Evolutionary conservation across 495 filamentous ascomycete genomes (phyloP).

Genomic region (Pyronema domesticum): DNA sequence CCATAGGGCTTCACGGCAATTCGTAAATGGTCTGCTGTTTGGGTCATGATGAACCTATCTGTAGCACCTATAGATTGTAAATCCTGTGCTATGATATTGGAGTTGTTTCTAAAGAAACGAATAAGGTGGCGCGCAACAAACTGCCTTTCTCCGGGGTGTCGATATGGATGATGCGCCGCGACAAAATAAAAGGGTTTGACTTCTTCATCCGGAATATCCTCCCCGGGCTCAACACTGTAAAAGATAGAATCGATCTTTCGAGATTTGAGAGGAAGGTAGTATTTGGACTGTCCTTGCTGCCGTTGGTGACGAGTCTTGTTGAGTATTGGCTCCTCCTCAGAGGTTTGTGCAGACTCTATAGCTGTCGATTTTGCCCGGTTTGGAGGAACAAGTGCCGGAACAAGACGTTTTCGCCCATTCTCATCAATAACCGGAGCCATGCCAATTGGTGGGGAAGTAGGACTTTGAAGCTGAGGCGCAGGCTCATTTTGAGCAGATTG

Average conservation of each 20-base stretch:
- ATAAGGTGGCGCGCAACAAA: constrained; percentile 17
- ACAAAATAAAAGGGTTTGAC: neutral
- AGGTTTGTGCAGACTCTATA: neutral
- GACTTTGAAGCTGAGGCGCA: neutral
- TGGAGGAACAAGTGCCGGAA: neutral
- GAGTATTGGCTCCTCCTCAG: neutral
- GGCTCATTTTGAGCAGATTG: no score
- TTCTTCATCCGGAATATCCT: constrained; percentile 1
- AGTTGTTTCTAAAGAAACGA: constrained; percentile 6
- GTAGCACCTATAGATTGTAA: no score
- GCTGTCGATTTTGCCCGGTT: neutral
- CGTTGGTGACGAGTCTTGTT: neutral
- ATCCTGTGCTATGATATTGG: neutral
- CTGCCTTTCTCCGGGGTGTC: constrained; percentile 3
- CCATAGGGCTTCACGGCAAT: constrained; percentile 15
- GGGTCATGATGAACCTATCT: no score
- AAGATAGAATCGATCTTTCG: constrained; percentile 6
- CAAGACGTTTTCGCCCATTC: neutral
- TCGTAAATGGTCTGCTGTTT: constrained; percentile 10
- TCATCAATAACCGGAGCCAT: neutral
- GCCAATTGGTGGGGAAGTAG: constrained; percentile 5
- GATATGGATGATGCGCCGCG: neutral
- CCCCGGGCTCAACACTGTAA: constrained; percentile 3
- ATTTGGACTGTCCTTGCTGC: neutral
- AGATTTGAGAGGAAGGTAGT: constrained; percentile 4